These are phyloP conservation scores for Silene conica DNA, from an alignment of 148 eudicot genomes.

Conservation along the genomic window DNA sequence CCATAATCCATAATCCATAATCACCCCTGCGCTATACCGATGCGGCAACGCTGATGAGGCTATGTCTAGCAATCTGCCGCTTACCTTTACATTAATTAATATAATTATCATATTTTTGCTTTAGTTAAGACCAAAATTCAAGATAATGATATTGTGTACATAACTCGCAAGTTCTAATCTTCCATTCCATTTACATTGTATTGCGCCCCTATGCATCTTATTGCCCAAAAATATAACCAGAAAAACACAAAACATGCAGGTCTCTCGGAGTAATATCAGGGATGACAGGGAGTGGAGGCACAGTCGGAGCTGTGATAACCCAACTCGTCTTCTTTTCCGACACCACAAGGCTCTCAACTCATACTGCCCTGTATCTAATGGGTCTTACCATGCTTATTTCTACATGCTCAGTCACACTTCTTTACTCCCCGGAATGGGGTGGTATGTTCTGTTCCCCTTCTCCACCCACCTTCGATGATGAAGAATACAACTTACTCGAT, in stretches of 20 bases:
- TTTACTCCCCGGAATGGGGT: slow-evolving; percentile 60
- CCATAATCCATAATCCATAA: too few species aligned
- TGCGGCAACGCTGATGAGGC: too few species aligned
- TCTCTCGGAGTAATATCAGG: slow-evolving; percentile 69
- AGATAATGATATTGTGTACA: too few species aligned
- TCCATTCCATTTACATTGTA: too few species aligned
- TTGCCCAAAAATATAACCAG: too few species aligned
- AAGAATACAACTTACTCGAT: slow-evolving; percentile 26
- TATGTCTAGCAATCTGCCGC: too few species aligned
- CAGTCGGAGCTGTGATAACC: slow-evolving; percentile 53
- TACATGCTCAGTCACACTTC: slow-evolving; percentile 33
- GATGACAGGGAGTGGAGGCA: slow-evolving; percentile 71
- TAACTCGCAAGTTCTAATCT: too few species aligned
- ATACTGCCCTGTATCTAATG: slow-evolving; percentile 46
- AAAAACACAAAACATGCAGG: slow-evolving; percentile 24
- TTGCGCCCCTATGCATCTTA: background rate
- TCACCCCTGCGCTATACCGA: too few species aligned
- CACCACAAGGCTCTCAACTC: slow-evolving; percentile 34
- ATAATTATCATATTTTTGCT: too few species aligned
- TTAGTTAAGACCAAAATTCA: too few species aligned
- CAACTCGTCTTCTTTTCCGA: slow-evolving; percentile 50
- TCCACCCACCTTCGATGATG: slow-evolving; percentile 3
- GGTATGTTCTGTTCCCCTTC: slow-evolving; percentile 55
- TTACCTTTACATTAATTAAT: too few species aligned
- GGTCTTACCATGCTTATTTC: slow-evolving; percentile 46